These are phyloP conservation scores for Pseudonitzschia pungens DNA, from an alignment of 108 stramenopile species.

Conservation along the genomic window DNA sequence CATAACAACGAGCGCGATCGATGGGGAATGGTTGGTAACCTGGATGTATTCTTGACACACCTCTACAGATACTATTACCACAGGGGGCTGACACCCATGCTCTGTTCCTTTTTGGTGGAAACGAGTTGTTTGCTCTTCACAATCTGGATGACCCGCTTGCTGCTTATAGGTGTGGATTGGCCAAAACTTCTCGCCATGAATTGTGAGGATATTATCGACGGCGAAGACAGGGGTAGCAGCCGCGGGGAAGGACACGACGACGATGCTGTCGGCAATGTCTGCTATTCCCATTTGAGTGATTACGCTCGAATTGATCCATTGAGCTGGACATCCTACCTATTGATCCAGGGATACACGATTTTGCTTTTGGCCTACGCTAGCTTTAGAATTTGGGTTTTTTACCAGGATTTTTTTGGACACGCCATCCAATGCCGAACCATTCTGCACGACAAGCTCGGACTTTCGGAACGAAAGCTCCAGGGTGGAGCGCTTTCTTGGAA, in stretches of 20 bases:
- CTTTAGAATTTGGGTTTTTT: constrained; percentile 54
- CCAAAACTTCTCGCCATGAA: constrained; percentile 41
- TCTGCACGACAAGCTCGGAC: constrained; percentile 69
- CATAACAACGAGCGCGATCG: constrained; percentile 39
- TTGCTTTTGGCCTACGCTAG: constrained; percentile 65
- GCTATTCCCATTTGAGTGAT: constrained; percentile 51
- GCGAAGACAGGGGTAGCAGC: background rate
- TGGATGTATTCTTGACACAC: constrained; percentile 83
- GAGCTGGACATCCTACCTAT: constrained; percentile 20
- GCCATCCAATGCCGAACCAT: constrained; percentile 60
- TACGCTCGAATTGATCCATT: constrained; percentile 38
- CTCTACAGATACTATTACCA: constrained; percentile 91
- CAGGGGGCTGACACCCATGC: constrained; percentile 85
- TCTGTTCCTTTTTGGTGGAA: constrained; percentile 82
- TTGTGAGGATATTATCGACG: constrained; percentile 77
- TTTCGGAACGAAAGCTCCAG: constrained; percentile 69
- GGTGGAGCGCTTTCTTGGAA: constrained; percentile 81
- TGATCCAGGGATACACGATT: constrained; percentile 51
- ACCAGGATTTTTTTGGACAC: constrained; percentile 43
- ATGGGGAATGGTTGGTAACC: constrained; percentile 76
- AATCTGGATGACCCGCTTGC: constrained; percentile 76
- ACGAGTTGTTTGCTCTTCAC: constrained; percentile 88
- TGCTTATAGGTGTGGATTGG: constrained; percentile 92
- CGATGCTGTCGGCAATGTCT: constrained; percentile 18
- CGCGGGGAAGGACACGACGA: background rate